These are phyloP conservation scores for Fusarium falciforme DNA, from an alignment of 2,329 filamentous ascomycete species.

Conservation along the genomic window DNA sequence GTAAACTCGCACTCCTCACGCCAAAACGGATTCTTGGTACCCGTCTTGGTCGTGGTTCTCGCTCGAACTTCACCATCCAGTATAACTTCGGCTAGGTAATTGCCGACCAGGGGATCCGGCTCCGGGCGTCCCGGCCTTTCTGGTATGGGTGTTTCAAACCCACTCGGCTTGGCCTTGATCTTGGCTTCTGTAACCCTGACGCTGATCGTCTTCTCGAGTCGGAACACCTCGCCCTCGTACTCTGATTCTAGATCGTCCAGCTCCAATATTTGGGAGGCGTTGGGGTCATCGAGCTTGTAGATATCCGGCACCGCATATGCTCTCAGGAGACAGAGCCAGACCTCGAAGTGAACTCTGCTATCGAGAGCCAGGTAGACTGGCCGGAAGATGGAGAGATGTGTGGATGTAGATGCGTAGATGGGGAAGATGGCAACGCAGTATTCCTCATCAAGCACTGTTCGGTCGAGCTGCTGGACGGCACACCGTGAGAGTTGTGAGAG, in stretches of 20 bases:
- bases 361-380: slow-evolving; percentile 92
- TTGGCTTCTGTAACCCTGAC: slow-evolving; percentile 73
- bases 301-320: slow-evolving; percentile 94
- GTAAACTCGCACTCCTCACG: slow-evolving; percentile 82
- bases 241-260: slow-evolving; percentile 53
- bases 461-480: slow-evolving; percentile 89
- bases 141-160: slow-evolving; percentile 35
- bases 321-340: slow-evolving; percentile 93
- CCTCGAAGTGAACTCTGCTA: slow-evolving; percentile 90
- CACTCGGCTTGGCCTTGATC: slow-evolving; percentile 55
- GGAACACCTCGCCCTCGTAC: slow-evolving; percentile 64
- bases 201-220: slow-evolving; percentile 70
- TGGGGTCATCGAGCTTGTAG: slow-evolving; percentile 71
- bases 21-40: slow-evolving; percentile 83
- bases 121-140: slow-evolving; percentile 40
- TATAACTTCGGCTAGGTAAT: slow-evolving; percentile 83
- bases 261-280: slow-evolving; percentile 57
- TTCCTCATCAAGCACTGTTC: slow-evolving; percentile 90
- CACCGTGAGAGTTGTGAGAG: slow-evolving; percentile 89
- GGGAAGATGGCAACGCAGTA: slow-evolving; percentile 97
- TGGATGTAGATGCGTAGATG: slow-evolving; percentile 83
- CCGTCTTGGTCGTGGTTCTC: slow-evolving; percentile 77
- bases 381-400: slow-evolving; percentile 80
- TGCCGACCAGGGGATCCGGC: slow-evolving; percentile 65
- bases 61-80: slow-evolving; percentile 83